These are phyloP conservation scores for Cicer yamashitae DNA, from an alignment of 306 rosid species.

Conservation along the genomic window DNA sequence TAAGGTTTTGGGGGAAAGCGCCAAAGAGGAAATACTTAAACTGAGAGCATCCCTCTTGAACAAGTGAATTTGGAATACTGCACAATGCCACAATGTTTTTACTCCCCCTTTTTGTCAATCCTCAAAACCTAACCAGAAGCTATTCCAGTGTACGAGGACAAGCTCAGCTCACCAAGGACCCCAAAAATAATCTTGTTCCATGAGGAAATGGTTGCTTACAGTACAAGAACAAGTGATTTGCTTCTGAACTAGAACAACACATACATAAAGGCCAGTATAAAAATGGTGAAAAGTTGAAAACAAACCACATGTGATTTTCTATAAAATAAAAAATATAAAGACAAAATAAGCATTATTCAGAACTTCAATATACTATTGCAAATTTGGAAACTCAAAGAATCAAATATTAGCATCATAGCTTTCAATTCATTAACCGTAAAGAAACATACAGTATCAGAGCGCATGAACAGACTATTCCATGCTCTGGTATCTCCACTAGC, in stretches of 20 bases:
- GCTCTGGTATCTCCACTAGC: constrained; percentile 92
- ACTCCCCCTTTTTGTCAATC: too few relatives aligned
- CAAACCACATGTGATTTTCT: constrained; percentile 23
- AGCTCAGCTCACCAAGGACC: background rate
- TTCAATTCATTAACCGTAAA: constrained; percentile 37
- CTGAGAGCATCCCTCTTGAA: background rate
- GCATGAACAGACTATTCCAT: constrained; percentile 95
- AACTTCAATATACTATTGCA: background rate
- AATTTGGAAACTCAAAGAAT: background rate
- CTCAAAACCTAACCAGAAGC: background rate
- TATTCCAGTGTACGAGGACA: background rate
- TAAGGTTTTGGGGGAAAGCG: background rate
- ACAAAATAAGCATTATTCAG: background rate
- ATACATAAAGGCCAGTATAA: background rate
- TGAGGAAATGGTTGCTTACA: constrained; percentile 2
- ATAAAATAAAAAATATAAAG: constrained; percentile 2
- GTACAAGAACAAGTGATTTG: constrained; percentile 1
- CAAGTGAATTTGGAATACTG: background rate
- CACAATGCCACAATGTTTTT: too few relatives aligned
- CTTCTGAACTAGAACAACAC: constrained; percentile 20
- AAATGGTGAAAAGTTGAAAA: constrained; percentile 5
- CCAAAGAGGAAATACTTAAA: background rate
- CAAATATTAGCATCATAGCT: background rate
- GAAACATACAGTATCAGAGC: constrained; percentile 80
- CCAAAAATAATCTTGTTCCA: background rate